Percentiles rank a stretch among this genome's conserved stretches.
Conservation (phyloP, 768 basidiomycete genomes). For the Hortiboletus flavorubellus region DNA sequence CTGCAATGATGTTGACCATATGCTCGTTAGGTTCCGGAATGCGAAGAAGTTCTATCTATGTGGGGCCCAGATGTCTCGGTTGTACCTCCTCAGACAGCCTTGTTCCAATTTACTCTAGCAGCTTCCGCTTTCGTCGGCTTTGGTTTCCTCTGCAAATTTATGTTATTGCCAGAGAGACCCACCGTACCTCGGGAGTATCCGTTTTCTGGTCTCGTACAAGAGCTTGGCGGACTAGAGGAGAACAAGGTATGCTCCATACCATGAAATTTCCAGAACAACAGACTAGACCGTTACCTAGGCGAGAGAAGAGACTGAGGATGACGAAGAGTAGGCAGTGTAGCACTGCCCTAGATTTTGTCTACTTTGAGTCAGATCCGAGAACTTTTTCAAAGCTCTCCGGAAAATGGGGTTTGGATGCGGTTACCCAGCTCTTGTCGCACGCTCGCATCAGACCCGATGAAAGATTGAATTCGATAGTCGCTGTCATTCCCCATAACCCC, state of each 20-base stretch:
- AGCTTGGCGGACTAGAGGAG: constrained; percentile 75
- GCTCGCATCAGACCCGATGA: not conserved
- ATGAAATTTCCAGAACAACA: not conserved
- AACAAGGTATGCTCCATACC: constrained; percentile 57
- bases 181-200: constrained; percentile 74
- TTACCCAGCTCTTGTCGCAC: not conserved
- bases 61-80: constrained; percentile 81
- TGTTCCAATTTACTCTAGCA: constrained; percentile 64
- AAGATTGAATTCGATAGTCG: not conserved
- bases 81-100: constrained; percentile 55
- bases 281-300: constrained; percentile 29
- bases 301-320: constrained; percentile 32
- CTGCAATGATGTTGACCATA: constrained; percentile 11
- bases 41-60: constrained; percentile 80
- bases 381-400: not conserved
- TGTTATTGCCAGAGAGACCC: constrained; percentile 57
- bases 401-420: constrained; percentile 2
- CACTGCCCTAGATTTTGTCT: not conserved
- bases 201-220: constrained; percentile 66
- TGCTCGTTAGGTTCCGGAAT: constrained; percentile 62
- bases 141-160: constrained; percentile 55
- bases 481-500: not conserved
- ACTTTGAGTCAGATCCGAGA: not conserved
- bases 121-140: constrained; percentile 59
- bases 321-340: constrained; percentile 31